These are phyloP conservation scores for Volvariella surrecta DNA, from an alignment of 1,284 basidiomycete species.

Conservation along the genomic window DNA sequence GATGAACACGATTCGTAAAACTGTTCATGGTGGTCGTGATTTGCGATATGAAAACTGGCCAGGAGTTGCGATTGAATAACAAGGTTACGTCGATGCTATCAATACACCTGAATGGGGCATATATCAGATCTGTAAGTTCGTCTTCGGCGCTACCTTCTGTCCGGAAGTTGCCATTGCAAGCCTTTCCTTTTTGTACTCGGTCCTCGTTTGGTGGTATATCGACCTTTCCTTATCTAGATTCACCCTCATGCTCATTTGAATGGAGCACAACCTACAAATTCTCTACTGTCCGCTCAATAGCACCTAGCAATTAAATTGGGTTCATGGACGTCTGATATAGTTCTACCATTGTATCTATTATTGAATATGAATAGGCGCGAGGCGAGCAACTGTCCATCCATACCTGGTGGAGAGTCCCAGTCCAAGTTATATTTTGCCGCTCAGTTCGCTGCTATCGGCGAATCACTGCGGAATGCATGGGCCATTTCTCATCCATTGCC, in stretches of 20 bases:
- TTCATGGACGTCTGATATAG: no score
- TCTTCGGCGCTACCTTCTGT: no score
- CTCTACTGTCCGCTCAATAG: slow-evolving; percentile 22
- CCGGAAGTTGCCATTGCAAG: neutral
- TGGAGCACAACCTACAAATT: slow-evolving; percentile 39
- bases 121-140: slow-evolving; percentile 40
- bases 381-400: no score
- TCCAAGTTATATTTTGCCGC: no score
- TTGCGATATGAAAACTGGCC: slow-evolving; percentile 34
- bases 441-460: no score
- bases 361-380: no score
- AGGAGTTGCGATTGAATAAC: slow-evolving; percentile 48
- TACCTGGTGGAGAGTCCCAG: no score
- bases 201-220: no score
- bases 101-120: slow-evolving; percentile 46
- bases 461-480: no score
- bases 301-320: no score
- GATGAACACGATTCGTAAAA: slow-evolving; percentile 39
- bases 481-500: no score
- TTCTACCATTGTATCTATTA: no score
- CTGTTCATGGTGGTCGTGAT: slow-evolving; percentile 38
- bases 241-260: slow-evolving; percentile 28
- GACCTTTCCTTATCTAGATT: slow-evolving; percentile 18
- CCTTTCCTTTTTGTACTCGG: neutral
- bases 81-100: slow-evolving; percentile 47